phyloP scores from a whole-genome alignment of 208 protist genomes.

The Acanthamoeba polyphaga region DNA sequence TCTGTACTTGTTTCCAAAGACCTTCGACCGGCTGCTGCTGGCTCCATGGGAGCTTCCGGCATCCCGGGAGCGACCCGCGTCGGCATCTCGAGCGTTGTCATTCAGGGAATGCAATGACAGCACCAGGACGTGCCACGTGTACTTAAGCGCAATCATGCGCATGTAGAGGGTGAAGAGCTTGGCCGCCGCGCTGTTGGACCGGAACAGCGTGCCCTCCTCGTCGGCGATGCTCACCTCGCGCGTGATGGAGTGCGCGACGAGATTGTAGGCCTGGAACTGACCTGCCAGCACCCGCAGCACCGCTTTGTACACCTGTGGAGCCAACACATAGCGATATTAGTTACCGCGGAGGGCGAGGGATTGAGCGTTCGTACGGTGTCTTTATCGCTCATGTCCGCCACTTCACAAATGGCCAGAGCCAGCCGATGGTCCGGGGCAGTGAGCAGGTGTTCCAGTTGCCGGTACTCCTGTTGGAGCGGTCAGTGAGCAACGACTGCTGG shows the following conservation, averaged over 20 bases:
- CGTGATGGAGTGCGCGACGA: not conserved
- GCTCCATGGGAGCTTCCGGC: no score
- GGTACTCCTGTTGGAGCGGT: slow-evolving; percentile 1
- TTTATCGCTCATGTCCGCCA: not conserved
- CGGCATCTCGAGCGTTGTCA: slow-evolving; percentile 54
- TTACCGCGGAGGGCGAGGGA: no score
- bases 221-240: not conserved
- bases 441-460: not conserved
- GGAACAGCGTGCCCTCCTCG: slow-evolving; percentile 52
- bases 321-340: no score
- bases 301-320: not conserved
- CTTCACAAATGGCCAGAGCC: not conserved
- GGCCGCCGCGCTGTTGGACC: slow-evolving; percentile 13
- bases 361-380: no score
- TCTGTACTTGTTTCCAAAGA: not conserved
- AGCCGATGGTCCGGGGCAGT: not conserved
- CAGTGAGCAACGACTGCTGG: no score
- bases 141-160: not conserved
- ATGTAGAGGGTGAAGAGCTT: slow-evolving; percentile 10
- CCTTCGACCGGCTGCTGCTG: no score
- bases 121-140: slow-evolving; percentile 23
- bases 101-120: slow-evolving; percentile 6
- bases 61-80: no score
- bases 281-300: not conserved
- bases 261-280: not conserved